Evolutionary conservation across 306 rosid species (phyloP).

Genomic region (Casuarina cunninghamiana): DNA sequence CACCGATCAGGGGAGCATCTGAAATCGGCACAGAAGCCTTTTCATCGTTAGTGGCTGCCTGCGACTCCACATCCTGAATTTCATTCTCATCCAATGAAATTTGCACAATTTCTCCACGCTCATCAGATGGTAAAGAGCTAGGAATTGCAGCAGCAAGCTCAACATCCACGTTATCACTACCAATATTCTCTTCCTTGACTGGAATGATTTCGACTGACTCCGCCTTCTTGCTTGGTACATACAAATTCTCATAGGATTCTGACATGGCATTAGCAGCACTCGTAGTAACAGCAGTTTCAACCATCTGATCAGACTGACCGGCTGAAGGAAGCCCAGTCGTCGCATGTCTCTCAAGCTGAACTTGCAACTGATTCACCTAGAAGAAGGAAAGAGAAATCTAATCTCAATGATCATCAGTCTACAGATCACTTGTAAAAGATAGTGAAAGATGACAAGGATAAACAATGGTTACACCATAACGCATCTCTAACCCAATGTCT

Average conservation of each 20-base stretch:
- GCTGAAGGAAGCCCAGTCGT: conserved; percentile 35
- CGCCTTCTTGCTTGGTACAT: conserved; percentile 28
- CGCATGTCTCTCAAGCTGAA: conserved; percentile 47
- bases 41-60: conserved; percentile 39
- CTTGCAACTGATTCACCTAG: conserved; percentile 63
- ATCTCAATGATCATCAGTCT: not conserved
- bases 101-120: conserved; percentile 64
- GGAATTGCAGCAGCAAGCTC: conserved; percentile 25
- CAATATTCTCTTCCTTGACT: conserved; percentile 31
- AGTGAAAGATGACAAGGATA: not conserved
- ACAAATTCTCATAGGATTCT: conserved; percentile 30
- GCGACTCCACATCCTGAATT: conserved; percentile 34
- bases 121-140: conserved; percentile 35
- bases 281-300: conserved; percentile 26
- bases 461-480: not conserved
- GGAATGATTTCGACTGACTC: conserved; percentile 36
- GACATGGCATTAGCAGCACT: conserved; percentile 24
- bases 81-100: conserved; percentile 61
- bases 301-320: conserved; percentile 18
- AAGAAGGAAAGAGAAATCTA: conserved; percentile 4
- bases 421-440: not conserved
- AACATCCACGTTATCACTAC: conserved; percentile 19
- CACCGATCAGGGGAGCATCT: conserved; percentile 91
- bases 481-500: not conserved
- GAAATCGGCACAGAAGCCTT: conserved; percentile 45